Evolutionary conservation across 768 basidiomycete species (phyloP).

Genomic region (Xanthoconium purpureum): DNA sequence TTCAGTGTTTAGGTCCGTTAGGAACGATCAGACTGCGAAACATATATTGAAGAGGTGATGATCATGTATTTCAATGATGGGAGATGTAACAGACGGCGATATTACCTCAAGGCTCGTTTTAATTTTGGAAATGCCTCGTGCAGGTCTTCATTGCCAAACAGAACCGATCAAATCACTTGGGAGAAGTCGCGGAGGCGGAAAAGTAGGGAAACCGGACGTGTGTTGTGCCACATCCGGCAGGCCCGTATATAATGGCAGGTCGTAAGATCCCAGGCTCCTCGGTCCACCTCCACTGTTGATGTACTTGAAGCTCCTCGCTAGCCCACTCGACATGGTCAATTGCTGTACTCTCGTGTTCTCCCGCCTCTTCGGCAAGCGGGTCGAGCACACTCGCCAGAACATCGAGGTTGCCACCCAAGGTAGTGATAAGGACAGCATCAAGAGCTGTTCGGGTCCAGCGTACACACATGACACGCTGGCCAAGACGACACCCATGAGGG

Average conservation of each 20-base stretch:
- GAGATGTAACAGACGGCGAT: constrained; percentile 24
- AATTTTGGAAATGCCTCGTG: constrained; percentile 30
- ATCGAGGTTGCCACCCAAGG: constrained; percentile 21
- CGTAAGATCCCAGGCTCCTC: constrained; percentile 9
- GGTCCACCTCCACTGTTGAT: constrained; percentile 17
- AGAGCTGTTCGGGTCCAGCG: constrained; percentile 35
- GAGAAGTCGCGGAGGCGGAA: constrained; percentile 13
- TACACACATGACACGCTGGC: constrained; percentile 25
- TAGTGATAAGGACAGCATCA: constrained; percentile 26
- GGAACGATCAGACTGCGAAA: constrained; percentile 28
- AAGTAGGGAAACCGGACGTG: constrained; percentile 15
- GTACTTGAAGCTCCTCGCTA: constrained; percentile 20
- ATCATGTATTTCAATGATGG: constrained; percentile 34
- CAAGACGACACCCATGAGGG: constrained; percentile 23
- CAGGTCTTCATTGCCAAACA: constrained; percentile 16
- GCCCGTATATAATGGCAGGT: constrained; percentile 22
- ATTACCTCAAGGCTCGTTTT: constrained; percentile 33
- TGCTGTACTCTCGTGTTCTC: constrained; percentile 23
- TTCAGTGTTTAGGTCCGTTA: constrained; percentile 19
- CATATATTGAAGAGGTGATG: constrained; percentile 23
- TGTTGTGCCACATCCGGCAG: constrained; percentile 15
- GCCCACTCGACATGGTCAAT: constrained; percentile 27
- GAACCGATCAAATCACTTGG: constrained; percentile 18
- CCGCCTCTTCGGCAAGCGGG: constrained; percentile 20
- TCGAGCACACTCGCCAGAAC: constrained; percentile 17